phyloP scores from a whole-genome alignment of 352 stramenopile genomes.

The Phytophthora idaei region DNA sequence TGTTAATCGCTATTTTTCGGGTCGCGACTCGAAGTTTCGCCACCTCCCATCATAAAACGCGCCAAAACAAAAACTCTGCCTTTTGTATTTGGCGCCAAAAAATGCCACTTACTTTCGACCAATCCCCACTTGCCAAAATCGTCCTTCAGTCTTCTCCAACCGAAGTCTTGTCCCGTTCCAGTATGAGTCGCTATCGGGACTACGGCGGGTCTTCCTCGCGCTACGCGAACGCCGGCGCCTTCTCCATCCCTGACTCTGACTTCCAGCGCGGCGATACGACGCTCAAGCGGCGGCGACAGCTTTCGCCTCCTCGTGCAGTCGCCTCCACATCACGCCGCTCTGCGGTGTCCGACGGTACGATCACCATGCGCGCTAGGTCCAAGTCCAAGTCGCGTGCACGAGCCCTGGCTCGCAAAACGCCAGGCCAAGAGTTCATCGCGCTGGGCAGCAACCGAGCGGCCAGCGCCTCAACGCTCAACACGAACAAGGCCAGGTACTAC shows the following conservation, averaged over 20 bases:
- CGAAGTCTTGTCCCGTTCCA: conserved; percentile 2
- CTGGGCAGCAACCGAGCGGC: conserved; percentile 42
- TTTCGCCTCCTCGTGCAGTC: conserved; percentile 34
- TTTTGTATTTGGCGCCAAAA: conserved; percentile 23
- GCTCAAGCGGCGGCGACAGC: conserved; percentile 59
- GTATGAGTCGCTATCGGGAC: conserved; percentile 31
- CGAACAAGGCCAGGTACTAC: conserved; percentile 48
- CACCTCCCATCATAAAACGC: background rate
- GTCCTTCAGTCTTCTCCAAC: conserved; percentile 15
- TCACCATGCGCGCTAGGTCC: conserved; percentile 52
- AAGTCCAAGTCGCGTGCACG: conserved; percentile 67
- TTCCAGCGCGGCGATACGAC: conserved; percentile 56
- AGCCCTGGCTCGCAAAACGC: conserved; percentile 26
- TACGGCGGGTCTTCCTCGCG: conserved; percentile 31
- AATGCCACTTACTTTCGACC: conserved; percentile 1
- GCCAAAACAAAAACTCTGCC: background rate
- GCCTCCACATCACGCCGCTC: conserved; percentile 2
- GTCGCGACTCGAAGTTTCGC: no score
- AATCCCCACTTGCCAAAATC: conserved; percentile 5
- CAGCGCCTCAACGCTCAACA: conserved; percentile 33
- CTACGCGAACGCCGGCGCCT: conserved; percentile 30
- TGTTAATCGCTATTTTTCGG: no score
- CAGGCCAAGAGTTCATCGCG: conserved; percentile 53
- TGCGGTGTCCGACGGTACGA: conserved; percentile 13
- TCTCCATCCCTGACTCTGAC: conserved; percentile 64